Base-by-base conservation (phyloP, 2,329 filamentous ascomycete species). In the Elsinoe fawcettii region DNA sequence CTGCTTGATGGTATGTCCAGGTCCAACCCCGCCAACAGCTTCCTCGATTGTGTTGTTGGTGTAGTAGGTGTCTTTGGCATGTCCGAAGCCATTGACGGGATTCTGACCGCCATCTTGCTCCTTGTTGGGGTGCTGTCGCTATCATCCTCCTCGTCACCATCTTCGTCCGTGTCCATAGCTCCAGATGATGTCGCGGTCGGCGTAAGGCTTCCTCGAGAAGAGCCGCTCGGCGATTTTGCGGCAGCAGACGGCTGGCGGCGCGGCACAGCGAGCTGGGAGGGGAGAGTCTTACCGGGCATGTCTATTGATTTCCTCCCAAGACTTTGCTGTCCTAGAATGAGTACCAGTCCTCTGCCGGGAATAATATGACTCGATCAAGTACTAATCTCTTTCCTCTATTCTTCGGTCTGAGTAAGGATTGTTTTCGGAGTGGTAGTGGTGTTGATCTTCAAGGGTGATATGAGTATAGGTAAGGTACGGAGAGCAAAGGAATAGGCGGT, bases 21-120 rank as follows among this genome's bases (percentile, higher is more conserved):
- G 30, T 61, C 57, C 51, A 41, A 14, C 22, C 49, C 18, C 46
- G 54, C 58, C 59, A 58, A 58, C 55, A 34, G 41, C 55, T 56
- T 54, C 51, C 22, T 54, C 25, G 18, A 32, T 18, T 32, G 14
- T 25, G 20, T 56, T 51, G 49, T 59, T 41, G 39, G 51, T 56
- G 56, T 49, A 51, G 36, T 60, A 27, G 37, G 43, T 56, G 32
- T 60, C 56, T 58, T 54, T 34, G 22, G 51, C 54, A 46, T 22
- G 39, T 18, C 51, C 41, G 2, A 55, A 44, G 39, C 47, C 39
- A 47, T 22, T 51, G 58, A 51, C 32, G 43, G 41, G 43, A 23
- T 16, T 20, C 36, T 14, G 30, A 32, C 27, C 8, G 56, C 30
- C 27, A 39, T 46, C 41, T 56, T 56, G 20, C 32, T 23, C 20